Conservation (phyloP, 2,329 filamentous ascomycete genomes). For the Aspergillus uvarum region DNA sequence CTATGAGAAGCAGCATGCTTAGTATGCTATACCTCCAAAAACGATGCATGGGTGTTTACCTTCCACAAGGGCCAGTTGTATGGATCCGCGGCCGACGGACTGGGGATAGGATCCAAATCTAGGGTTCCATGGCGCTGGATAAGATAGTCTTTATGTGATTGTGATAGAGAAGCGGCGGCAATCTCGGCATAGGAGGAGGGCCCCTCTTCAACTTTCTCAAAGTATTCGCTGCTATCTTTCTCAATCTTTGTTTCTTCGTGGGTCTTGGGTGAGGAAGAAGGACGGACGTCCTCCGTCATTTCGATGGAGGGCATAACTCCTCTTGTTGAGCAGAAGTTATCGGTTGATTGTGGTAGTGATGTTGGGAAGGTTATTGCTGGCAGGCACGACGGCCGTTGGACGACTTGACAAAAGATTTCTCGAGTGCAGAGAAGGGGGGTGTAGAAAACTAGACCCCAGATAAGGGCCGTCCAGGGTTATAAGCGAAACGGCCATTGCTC, state of each 20-base stretch:
- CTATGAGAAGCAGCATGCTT: constrained; percentile 1
- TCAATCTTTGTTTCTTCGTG: constrained; percentile 5
- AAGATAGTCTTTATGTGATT: constrained; percentile 47
- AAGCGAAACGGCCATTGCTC: background rate
- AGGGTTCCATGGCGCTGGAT: constrained; percentile 54
- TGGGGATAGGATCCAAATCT: constrained; percentile 54
- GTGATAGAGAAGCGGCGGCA: constrained; percentile 18
- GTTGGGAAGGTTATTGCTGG: too few species aligned
- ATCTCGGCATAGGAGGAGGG: constrained; percentile 1
- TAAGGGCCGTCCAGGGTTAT: constrained; percentile 1
- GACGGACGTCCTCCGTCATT: constrained; percentile 1
- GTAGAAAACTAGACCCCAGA: background rate
- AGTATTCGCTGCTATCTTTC: constrained; percentile 15
- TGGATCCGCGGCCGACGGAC: constrained; percentile 51
- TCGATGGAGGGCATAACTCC: constrained; percentile 1
- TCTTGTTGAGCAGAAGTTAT: background rate
- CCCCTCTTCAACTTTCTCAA: constrained; percentile 12
- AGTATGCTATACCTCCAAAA: too few species aligned
- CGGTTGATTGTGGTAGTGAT: too few species aligned
- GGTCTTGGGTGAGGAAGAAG: background rate
- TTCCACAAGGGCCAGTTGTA: constrained; percentile 58
- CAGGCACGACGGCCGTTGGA: too few species aligned
- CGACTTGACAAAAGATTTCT: too few species aligned
- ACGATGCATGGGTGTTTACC: constrained; percentile 25
- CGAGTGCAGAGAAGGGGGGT: background rate